These are phyloP conservation scores for Cornus florida DNA, from an alignment of 148 eudicot genomes.

Conservation along the genomic window DNA sequence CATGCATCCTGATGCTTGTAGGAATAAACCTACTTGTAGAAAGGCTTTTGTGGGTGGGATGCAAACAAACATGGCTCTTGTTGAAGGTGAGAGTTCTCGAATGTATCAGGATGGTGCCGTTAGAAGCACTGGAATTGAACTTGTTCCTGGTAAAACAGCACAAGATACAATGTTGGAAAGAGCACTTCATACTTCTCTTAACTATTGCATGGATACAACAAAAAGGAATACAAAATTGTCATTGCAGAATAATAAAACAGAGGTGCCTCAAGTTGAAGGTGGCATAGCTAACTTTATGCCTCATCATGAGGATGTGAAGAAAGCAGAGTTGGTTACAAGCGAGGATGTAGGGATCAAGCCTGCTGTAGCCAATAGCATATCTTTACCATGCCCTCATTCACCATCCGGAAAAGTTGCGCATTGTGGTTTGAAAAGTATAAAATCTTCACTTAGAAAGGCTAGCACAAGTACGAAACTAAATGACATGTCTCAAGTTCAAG, in stretches of 20 bases:
- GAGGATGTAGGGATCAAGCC: constrained; percentile 1
- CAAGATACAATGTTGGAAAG: background rate
- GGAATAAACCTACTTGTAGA: background rate
- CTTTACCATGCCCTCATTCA: background rate
- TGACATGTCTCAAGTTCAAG: constrained; percentile 4
- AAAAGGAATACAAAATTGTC: background rate
- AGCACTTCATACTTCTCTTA: background rate
- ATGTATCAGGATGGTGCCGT: background rate
- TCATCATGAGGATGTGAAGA: constrained; percentile 4
- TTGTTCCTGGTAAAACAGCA: background rate
- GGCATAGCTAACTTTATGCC: background rate
- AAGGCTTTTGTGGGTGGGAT: background rate
- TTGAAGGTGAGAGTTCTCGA: constrained; percentile 6
- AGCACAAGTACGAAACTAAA: background rate
- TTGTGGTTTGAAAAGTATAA: constrained; percentile 14
- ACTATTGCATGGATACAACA: background rate
- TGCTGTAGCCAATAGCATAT: background rate
- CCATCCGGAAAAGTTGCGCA: constrained; percentile 1
- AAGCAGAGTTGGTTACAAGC: background rate
- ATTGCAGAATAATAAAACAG: background rate
- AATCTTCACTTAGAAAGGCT: constrained; percentile 5
- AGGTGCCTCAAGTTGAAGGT: background rate
- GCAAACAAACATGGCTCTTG: background rate
- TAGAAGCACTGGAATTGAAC: background rate
- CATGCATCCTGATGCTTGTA: background rate